phyloP scores from a whole-genome alignment of 129 eudicot genomes.

The Dittrichia graveolens region DNA sequence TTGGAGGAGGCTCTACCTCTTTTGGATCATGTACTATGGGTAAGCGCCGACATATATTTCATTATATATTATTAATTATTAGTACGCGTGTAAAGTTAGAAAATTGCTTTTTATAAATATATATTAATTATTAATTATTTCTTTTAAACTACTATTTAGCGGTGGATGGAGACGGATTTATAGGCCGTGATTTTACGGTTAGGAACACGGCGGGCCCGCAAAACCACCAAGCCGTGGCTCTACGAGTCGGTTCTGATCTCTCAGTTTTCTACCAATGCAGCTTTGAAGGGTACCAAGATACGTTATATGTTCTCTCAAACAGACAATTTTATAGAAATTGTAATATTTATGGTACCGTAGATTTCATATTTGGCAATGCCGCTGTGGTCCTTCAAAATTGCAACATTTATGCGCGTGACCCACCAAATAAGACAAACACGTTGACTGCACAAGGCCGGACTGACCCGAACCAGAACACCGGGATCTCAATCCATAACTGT shows the following conservation, averaged over 20 bases:
- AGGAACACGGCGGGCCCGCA: slow-evolving; percentile 68
- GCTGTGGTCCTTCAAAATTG: slow-evolving; percentile 67
- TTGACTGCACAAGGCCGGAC: slow-evolving; percentile 75
- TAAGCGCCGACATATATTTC: slow-evolving; percentile 28
- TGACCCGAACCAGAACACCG: slow-evolving; percentile 77
- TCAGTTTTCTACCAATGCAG: slow-evolving; percentile 76
- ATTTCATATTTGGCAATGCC: slow-evolving; percentile 68
- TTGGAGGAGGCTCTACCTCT: slow-evolving; percentile 72
- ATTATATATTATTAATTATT: not conserved
- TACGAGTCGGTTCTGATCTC: slow-evolving; percentile 61
- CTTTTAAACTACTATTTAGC: slow-evolving; percentile 37
- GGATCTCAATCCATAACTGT: slow-evolving; percentile 59
- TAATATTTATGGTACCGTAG: slow-evolving; percentile 63
- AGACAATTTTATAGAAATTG: slow-evolving; percentile 67
- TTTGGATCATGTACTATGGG: slow-evolving; percentile 72
- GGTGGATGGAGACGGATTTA: slow-evolving; percentile 56
- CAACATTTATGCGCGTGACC: slow-evolving; percentile 55
- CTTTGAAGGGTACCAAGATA: slow-evolving; percentile 84
- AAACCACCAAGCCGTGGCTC: slow-evolving; percentile 74
- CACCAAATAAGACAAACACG: slow-evolving; percentile 57
- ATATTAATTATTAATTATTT: not conserved
- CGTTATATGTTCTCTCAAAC: slow-evolving; percentile 56
- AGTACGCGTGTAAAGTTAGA: too few species aligned
- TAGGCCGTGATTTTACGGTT: slow-evolving; percentile 65
- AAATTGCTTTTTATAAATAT: too few species aligned